Evolutionary conservation across 164 flowering plant species (phyloP), one percentile per base, ranked within the genome.

Genomic region (Platanus orientalis): DNA sequence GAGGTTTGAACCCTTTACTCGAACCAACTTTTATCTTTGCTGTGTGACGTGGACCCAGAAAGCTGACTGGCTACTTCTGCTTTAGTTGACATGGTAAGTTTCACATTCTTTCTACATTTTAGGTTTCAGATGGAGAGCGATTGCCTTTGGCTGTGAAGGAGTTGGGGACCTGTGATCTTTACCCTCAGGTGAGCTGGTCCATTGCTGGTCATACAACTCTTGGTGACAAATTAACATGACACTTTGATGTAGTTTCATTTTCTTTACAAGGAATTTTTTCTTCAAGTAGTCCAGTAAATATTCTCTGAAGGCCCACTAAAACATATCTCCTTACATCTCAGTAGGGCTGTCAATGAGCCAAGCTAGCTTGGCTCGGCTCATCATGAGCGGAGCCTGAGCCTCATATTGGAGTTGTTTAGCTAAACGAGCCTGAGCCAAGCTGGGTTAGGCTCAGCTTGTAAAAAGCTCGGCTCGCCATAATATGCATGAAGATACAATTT

Each of bases 61-160:
- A 42, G 25, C 50, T 26, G 6, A 61, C 1, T 29, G 40, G 21
- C n/a, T 21, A 25, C 26, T 63, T 49, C n/a, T 53, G 42, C 42
- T 58, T 23, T 23, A 57, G 54, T 34, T 47, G 54, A n/a, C n/a
- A 30, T 50, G 21, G 25, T 40, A 24, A 34, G 16, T 55, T 55
- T 55, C 29, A 9, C 65, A 7, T 30, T 49, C 40, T 29, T 40
- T 48, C 61, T 39, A 50, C 27, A 65, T 76, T 27, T 45, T 73
- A 94, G 99, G 93, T 79, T 54, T 77, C 93, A 39, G 97, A 91
- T 81, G 99, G 99, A 71, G 99, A 94, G 71, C 81, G 99, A 58
- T 70, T 94, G 73, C 99, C 97, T 57, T 74, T 94, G 76, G 96
- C 96, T 59, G 95, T 94, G 52, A 94, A 91, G 71, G 98, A 94